A percentile compares a stretch with the other conserved stretches of the same genome.
These are phyloP conservation scores for Backusella morwellensis DNA, from an alignment of 192 early-diverging fungal genomes.

Conservation along the genomic window DNA sequence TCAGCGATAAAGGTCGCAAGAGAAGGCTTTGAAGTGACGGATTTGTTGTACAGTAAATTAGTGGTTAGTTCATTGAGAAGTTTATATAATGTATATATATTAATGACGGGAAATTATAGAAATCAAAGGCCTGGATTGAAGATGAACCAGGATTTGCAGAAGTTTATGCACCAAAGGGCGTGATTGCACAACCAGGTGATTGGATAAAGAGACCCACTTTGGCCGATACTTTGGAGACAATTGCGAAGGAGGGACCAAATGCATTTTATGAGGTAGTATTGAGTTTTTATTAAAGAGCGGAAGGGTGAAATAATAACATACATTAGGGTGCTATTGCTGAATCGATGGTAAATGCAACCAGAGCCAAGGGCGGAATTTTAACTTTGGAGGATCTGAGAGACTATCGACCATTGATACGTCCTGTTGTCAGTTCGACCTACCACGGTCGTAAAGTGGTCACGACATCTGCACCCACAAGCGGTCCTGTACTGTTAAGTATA, in stretches of 20 bases:
- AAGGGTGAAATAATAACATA: constrained; percentile 12
- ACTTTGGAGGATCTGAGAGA: constrained; percentile 68
- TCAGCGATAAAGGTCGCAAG: constrained; percentile 72
- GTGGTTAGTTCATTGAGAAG: constrained; percentile 5
- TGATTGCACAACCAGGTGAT: constrained; percentile 65
- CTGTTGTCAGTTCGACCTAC: constrained; percentile 67
- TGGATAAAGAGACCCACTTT: constrained; percentile 55
- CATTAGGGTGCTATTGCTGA: constrained; percentile 61
- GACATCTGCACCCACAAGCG: constrained; percentile 76
- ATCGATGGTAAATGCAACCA: constrained; percentile 62
- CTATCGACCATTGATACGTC: constrained; percentile 62
- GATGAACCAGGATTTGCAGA: constrained; percentile 43
- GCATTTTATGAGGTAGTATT: constrained; percentile 43
- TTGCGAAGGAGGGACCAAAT: constrained; percentile 59
- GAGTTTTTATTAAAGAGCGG: too few species aligned
- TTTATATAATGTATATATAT: neutral
- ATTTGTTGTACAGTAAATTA: constrained; percentile 35
- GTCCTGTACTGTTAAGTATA: constrained; percentile 77
- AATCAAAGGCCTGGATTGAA: constrained; percentile 30
- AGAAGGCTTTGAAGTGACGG: constrained; percentile 61
- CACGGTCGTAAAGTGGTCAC: constrained; percentile 76
- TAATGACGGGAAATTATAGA: constrained; percentile 5
- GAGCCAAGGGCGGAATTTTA: constrained; percentile 71
- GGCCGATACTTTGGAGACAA: constrained; percentile 61
- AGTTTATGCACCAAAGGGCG: constrained; percentile 73